Conservation (phyloP, 805 yeast species). For the Ogataea polymorpha region DNA sequence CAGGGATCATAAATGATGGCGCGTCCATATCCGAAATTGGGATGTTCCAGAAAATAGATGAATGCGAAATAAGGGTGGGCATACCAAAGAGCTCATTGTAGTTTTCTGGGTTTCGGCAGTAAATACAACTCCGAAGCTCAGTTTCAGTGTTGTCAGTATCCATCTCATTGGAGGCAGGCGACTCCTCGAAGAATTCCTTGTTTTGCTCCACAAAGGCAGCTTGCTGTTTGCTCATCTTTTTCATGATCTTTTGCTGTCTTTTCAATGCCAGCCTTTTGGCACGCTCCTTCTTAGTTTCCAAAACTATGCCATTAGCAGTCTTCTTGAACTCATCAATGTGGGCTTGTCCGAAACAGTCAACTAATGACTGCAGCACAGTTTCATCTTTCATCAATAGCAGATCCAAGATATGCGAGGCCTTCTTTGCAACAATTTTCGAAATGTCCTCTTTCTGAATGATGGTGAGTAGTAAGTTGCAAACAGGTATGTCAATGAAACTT, state of each 20-base stretch:
- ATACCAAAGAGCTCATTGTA: conserved; percentile 50
- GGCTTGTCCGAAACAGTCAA: conserved; percentile 55
- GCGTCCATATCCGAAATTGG: conserved; percentile 35
- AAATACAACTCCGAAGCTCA: conserved; percentile 43
- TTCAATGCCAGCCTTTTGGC: conserved; percentile 56
- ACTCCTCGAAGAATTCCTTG: conserved; percentile 24
- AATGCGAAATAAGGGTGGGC: conserved; percentile 47
- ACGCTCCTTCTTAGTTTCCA: conserved; percentile 55
- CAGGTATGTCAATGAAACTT: conserved; percentile 49
- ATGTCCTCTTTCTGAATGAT: conserved; percentile 47
- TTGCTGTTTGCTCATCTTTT: conserved; percentile 57
- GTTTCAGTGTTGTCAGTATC: conserved; percentile 19
- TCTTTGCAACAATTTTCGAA: conserved; percentile 45
- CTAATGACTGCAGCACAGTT: conserved; percentile 47
- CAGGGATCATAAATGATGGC: conserved; percentile 25
- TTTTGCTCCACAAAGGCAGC: conserved; percentile 41
- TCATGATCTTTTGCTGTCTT: conserved; percentile 59
- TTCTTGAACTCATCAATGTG: conserved; percentile 48
- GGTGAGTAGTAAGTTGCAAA: conserved; percentile 52
- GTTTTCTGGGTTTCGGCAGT: conserved; percentile 55
- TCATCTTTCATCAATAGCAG: conserved; percentile 47
- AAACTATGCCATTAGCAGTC: conserved; percentile 39
- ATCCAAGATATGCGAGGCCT: conserved; percentile 58
- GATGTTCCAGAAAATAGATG: conserved; percentile 49
- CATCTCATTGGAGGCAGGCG: conserved; percentile 8